Base-by-base conservation (phyloP, 495 filamentous ascomycete species). In the Talaromyces wortmannii region DNA sequence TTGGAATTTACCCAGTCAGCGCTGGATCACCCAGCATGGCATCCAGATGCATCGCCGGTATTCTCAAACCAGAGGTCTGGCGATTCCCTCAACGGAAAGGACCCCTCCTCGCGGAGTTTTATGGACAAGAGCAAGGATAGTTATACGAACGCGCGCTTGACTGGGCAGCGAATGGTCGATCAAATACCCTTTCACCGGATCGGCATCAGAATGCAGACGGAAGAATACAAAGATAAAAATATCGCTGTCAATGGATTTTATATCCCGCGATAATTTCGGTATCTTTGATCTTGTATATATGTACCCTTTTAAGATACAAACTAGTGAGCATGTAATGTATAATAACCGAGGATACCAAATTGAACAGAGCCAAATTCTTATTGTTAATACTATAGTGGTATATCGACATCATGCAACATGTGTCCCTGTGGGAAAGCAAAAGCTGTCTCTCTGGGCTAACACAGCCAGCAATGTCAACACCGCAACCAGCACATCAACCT, bases 1-100 rank as follows among this genome's bases (percentile, higher is more conserved):
- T 73, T 74, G 5, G 67, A 70, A 2, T 62, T 75, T 7, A 67
- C 78, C 2, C 67, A 79, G 36, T 67, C 71, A 4, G 80, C 80
- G 31, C 66, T 88, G n/a, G 71, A 63, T 6, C 69, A 83, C 47
- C 73, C 73, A 10, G 71, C 74, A 5, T 87, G 84, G 85, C 66
- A 58, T 0, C 70, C 77, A 0, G 75, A 82, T 0, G 49, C 55
- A 32, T 7, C 44, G 17, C 23, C 36, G 61, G 53, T 7, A 31
- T 65, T 8, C 57, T 60, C 17, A 59, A 61, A 29, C 47, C 65
- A 30, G 62, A 64, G 56, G 57, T 57, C 52, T 32, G n/a, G 43
- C 8, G 15, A 45, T 43, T 18, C 18, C 16, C 36, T 40, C 36
- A 23, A 4, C 23, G 23, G 4, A 4, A 23, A 23, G 4, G 36